Conservation (phyloP, 2,329 filamentous ascomycete species). For the Claviceps spartinae region DNA sequence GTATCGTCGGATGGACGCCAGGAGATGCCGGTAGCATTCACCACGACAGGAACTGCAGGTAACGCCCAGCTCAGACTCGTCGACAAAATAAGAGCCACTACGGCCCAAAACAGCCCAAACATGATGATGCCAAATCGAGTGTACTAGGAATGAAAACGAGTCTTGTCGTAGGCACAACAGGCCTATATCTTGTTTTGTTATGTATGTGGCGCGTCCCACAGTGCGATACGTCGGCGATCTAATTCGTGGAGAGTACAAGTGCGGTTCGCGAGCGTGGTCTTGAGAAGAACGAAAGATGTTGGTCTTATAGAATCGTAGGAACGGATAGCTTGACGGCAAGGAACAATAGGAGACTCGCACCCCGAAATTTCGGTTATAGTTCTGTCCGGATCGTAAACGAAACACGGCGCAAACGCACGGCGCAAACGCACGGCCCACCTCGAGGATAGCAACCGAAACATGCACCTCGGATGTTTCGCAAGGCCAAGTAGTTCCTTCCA, state of each 20-base stretch:
- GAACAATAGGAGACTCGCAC: background rate
- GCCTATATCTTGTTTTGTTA: background rate
- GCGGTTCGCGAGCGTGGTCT: background rate
- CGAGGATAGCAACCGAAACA: background rate
- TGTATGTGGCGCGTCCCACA: background rate
- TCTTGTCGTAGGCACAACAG: background rate
- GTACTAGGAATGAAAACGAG: background rate
- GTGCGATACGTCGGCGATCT: background rate
- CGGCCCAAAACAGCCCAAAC: background rate
- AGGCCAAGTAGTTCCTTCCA: background rate
- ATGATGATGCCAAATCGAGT: background rate
- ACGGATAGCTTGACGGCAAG: background rate
- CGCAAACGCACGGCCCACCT: background rate
- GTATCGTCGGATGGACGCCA: slow-evolving; percentile 14
- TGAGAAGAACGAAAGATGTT: background rate
- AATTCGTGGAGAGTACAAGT: background rate
- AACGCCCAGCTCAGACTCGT: background rate
- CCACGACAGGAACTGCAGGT: background rate
- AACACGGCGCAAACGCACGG: background rate
- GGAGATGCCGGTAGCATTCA: slow-evolving; percentile 10
- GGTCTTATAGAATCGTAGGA: background rate
- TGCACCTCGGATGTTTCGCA: background rate
- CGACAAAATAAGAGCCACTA: background rate
- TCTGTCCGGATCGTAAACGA: background rate
- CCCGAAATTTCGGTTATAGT: background rate